phyloP scores from a whole-genome alignment of 495 filamentous ascomycete genomes.

The Neurospora cerealis region DNA sequence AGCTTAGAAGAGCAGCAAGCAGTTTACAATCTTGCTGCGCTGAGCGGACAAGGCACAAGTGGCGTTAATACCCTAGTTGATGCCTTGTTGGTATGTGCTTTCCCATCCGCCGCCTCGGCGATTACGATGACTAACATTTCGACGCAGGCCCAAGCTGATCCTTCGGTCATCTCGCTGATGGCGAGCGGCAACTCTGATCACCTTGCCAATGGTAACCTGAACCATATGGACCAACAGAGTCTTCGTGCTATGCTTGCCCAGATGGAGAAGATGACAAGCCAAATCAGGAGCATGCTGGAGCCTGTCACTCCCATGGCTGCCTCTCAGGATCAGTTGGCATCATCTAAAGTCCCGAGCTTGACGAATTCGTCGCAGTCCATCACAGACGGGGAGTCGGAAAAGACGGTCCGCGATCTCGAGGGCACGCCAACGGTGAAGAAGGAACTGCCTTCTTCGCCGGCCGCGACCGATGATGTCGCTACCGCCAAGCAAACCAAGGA shows the following conservation, averaged over 20 bases:
- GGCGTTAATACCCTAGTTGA: slow-evolving; percentile 28
- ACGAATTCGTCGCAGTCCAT: background rate
- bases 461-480: slow-evolving; percentile 16
- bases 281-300: slow-evolving; percentile 7
- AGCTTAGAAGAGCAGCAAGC: slow-evolving; percentile 39
- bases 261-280: slow-evolving; percentile 14
- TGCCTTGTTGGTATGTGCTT: slow-evolving; percentile 34
- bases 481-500: slow-evolving; percentile 13
- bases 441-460: slow-evolving; percentile 10
- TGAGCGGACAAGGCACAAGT: slow-evolving; percentile 23
- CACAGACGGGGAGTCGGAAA: background rate
- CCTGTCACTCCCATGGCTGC: background rate
- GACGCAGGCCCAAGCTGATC: slow-evolving; percentile 14
- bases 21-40: slow-evolving; percentile 45
- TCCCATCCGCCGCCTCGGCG: slow-evolving; percentile 2
- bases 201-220: slow-evolving; percentile 13
- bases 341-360: background rate
- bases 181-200: slow-evolving; percentile 22
- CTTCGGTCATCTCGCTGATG: slow-evolving; percentile 23
- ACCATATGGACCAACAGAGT: slow-evolving; percentile 21
- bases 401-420: background rate
- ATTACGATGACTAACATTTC: background rate
- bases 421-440: slow-evolving; percentile 8
- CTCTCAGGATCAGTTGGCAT: background rate
- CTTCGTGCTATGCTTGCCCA: slow-evolving; percentile 26